Evolutionary conservation across 169 alveolate genomes (phyloP).

Genomic region (Eimeria praecox): DNA sequence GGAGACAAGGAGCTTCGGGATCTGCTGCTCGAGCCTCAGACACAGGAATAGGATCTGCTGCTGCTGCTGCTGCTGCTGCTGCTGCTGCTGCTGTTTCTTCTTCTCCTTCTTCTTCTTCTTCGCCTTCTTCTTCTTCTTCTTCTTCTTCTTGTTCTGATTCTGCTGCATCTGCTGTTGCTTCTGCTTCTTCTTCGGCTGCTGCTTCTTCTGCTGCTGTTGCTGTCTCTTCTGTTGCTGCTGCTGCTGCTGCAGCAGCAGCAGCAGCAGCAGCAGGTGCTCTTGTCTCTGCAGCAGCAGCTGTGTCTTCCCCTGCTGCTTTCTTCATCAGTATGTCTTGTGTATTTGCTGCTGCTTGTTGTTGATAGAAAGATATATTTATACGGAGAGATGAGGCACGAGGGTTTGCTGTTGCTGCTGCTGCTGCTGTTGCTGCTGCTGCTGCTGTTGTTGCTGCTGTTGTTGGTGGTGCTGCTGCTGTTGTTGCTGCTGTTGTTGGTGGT

Average conservation of each 20-base stretch:
- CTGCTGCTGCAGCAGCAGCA: too few species aligned
- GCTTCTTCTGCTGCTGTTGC: too few species aligned
- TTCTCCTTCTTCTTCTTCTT: neutral
- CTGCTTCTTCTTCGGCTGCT: too few species aligned
- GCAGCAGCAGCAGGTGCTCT: too few species aligned
- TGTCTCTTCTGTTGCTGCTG: too few species aligned
- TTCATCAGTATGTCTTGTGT: neutral
- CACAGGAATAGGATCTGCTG: neutral
- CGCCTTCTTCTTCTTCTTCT: neutral
- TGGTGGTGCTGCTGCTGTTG: neutral
- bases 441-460: too few species aligned
- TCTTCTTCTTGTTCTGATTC: conserved; percentile 1
- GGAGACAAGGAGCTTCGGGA: neutral
- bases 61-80: too few species aligned
- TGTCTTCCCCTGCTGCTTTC: neutral
- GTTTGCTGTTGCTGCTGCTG: neutral
- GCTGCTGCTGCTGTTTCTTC: too few species aligned
- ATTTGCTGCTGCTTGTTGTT: neutral
- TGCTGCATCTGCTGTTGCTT: too few species aligned
- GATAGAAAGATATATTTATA: neutral
- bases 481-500: too few species aligned
- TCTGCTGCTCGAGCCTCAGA: conserved; percentile 28
- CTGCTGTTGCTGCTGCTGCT: neutral
- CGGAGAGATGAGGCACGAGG: neutral
- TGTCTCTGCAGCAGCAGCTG: too few species aligned